Evolutionary conservation across 495 filamentous ascomycete genomes (phyloP).

Genomic region (Trichoderma reesei): DNA sequence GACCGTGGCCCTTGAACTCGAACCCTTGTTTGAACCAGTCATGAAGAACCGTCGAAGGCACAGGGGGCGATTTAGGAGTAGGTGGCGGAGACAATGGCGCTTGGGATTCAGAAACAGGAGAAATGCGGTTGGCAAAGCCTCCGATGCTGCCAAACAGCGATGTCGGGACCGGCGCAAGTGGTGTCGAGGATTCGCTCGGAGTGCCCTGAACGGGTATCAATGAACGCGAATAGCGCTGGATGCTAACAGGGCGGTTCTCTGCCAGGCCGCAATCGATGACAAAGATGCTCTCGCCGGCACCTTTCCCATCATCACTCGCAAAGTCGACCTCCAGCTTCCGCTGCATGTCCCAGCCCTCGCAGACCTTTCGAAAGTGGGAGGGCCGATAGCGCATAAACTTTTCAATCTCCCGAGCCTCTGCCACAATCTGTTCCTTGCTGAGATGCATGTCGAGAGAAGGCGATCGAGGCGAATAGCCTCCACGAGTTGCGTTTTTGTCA

Average conservation of each 20-base stretch:
- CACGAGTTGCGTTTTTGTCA: constrained; percentile 39
- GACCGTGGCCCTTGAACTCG: constrained; percentile 21
- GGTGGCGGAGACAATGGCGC: constrained; percentile 13
- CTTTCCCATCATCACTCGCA: constrained; percentile 62
- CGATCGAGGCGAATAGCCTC: constrained; percentile 39
- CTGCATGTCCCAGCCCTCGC: constrained; percentile 87
- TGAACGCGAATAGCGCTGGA: constrained; percentile 25
- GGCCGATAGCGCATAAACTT: constrained; percentile 65
- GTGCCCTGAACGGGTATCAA: background rate
- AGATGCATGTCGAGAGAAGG: constrained; percentile 53
- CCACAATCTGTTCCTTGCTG: constrained; percentile 54
- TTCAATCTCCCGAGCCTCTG: constrained; percentile 75
- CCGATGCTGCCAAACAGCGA: constrained; percentile 5
- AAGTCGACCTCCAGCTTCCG: constrained; percentile 83
- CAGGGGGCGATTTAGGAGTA: background rate
- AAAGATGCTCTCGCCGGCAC: constrained; percentile 63
- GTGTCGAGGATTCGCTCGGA: constrained; percentile 1
- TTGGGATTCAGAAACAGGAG: background rate
- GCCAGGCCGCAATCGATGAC: constrained; percentile 62
- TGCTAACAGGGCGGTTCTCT: constrained; percentile 33
- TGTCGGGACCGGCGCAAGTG: background rate
- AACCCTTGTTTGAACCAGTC: constrained; percentile 31
- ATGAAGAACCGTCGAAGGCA: constrained; percentile 15
- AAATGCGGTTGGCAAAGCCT: background rate
- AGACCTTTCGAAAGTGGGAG: constrained; percentile 66